Evolutionary conservation across 768 basidiomycete species (phyloP).

Genomic region (Melanogaster broomeanus): DNA sequence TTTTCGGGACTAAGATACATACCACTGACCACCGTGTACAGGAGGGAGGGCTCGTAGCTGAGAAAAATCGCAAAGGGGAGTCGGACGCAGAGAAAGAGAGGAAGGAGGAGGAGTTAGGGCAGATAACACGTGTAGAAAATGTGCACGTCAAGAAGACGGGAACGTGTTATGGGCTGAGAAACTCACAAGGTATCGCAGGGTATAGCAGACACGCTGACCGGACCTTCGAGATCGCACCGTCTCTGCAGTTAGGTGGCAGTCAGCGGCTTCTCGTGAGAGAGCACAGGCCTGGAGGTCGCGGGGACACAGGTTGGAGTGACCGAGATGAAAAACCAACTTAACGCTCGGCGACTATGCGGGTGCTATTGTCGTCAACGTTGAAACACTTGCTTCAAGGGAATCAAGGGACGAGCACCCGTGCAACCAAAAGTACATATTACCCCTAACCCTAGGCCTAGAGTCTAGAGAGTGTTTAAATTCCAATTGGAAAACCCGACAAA

Average conservation of each 20-base stretch:
- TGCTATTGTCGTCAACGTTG: background rate
- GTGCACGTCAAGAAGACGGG: conserved; percentile 29
- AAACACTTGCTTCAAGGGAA: no score
- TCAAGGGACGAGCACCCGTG: no score
- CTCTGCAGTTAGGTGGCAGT: background rate
- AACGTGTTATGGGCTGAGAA: conserved; percentile 20
- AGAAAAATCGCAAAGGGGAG: conserved; percentile 1
- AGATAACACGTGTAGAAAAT: conserved; percentile 46
- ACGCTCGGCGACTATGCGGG: background rate
- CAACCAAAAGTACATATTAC: background rate
- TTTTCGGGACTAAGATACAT: background rate
- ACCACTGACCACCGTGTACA: conserved; percentile 2
- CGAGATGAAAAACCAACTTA: background rate
- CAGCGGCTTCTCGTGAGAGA: background rate
- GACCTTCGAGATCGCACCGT: background rate
- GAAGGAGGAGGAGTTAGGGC: conserved; percentile 41
- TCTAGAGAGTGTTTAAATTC: background rate
- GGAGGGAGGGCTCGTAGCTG: background rate
- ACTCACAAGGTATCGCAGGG: conserved; percentile 5
- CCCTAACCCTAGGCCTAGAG: conserved; percentile 14
- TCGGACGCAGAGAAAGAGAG: conserved; percentile 34
- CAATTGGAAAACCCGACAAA: background rate
- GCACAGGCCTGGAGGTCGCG: background rate
- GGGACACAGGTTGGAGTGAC: background rate
- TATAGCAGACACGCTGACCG: conserved; percentile 9